Base-by-base conservation (phyloP, 2,329 filamentous ascomycete genomes). In the Basipetospora chlamydospora region DNA sequence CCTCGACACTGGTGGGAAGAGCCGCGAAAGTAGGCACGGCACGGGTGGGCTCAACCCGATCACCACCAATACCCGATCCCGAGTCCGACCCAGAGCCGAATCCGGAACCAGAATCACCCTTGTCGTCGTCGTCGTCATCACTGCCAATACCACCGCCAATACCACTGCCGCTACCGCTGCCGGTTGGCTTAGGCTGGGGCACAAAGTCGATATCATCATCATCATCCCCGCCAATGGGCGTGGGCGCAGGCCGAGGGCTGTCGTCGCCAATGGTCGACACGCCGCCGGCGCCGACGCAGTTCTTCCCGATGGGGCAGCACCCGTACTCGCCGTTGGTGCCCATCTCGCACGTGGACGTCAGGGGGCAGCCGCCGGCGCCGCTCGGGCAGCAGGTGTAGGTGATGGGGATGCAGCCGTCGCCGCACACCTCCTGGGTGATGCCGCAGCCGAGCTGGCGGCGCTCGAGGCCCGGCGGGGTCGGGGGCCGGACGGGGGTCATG, bases 321-420 rank as follows among this genome's bases (percentile, higher is more conserved):
- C 44, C 46, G 28, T 49, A 53, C 31, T 47, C 21, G 26, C 42
- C 38, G 30, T 52, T 53, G 28, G 34, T 32, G 11, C 45, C 51
- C 3, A 51, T 41, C 39, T 43, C 36, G 39, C 53, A 55, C 26
- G 38, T 44, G 2, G 42, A 36, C 1, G 34, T 43, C 2, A 43
- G 33, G 34, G 48, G 46, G 18, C 53, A 55, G 1, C 52, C 53
- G 7, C 52, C 49, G 2, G 36, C 26, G 3, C 38, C 13, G 32
- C 47, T 46, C 7, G 53, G 52, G 21, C 53, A 55, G 45, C 53
- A 55, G 5, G 46, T 52, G 42, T 49, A 51, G 4, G 41, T 33
- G 2, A 34, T 6, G 10, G 46, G 42, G 18, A 55, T 50, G 35
- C 53, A 55, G 40, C 42, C 48, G n/a, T 33, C 33, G 20, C 53